Evolutionary conservation across 495 filamentous ascomycete species (phyloP), one percentile per base, ranked within the genome.

Genomic region (Mycothermus thermophilus): DNA sequence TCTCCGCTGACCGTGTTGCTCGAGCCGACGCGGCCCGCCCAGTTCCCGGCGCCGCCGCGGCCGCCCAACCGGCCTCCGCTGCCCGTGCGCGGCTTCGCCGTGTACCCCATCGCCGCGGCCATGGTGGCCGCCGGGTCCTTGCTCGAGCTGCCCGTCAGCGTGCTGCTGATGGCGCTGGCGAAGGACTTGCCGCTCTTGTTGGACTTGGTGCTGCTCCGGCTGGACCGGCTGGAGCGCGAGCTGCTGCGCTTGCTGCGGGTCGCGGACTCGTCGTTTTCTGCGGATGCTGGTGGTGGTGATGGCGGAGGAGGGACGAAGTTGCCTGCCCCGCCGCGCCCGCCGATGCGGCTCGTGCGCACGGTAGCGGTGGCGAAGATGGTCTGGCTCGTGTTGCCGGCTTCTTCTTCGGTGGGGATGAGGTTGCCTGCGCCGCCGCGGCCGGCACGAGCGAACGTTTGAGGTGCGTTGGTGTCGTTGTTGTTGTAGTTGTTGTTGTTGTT

Each of bases 41-140:
- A 76, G 50, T 78, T 78, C 9, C 74, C 75, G 5, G 70, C 69
- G 14, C 75, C 74, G 12, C 75, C 75, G 16, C 75, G 54, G 0
- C 75, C 73, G 19, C 43, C 40, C 8, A 49, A 35, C 5, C 32
- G 24, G 4, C 38, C 34, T 3, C 17, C 23, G 4, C 24, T 17
- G 8, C 41, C n/a, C n/a, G n/a, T n/a, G n/a, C n/a, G n/a, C 14
- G 40, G 36, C 20, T 34, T 34, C 0, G 46, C 19, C 17, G 47
- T 46, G 12, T 37, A 12, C 13, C 34, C 44, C 1, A 49, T 46
- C 2, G 30, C 37, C 6, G 24, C 30, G 11, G 30, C 37, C n/a
- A 7, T n/a, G n/a, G 27, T 14, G 16, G 41, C 43, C 1, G 44
- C 42, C 28, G 39, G 12, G 43, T 44, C 27, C 50, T 44, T 26